Evolutionary conservation across 192 early-diverging fungal genomes (phyloP).

Genomic region (Coemansia sp.): DNA sequence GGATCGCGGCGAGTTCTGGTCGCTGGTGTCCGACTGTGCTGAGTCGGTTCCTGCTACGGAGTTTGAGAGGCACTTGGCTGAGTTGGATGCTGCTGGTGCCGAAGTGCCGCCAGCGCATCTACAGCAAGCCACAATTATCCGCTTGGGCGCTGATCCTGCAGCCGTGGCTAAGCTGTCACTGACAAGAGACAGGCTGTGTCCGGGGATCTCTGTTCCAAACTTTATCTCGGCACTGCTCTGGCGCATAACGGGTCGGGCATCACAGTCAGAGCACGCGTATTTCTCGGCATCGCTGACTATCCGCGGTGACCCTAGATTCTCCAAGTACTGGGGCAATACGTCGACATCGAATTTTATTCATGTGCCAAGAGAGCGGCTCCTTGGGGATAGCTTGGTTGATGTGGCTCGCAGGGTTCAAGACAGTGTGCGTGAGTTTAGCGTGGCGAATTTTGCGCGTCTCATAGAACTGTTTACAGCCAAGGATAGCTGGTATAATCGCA

Average conservation of each 20-base stretch:
- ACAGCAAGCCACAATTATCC: not conserved
- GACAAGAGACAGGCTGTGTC: not conserved
- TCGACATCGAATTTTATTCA: slow-evolving; percentile 14
- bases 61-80: slow-evolving; percentile 14
- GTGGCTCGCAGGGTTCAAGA: slow-evolving; percentile 8
- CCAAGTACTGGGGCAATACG: slow-evolving; percentile 24
- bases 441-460: slow-evolving; percentile 13
- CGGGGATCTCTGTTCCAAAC: slow-evolving; percentile 9
- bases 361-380: not conserved
- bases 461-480: not conserved
- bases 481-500: not conserved
- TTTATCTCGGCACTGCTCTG: slow-evolving; percentile 25
- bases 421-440: not conserved
- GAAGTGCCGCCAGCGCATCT: no score
- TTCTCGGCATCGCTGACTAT: slow-evolving; percentile 16
- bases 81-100: not conserved
- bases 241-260: not conserved
- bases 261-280: slow-evolving; percentile 7
- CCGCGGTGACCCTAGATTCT: slow-evolving; percentile 3
- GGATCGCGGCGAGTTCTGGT: slow-evolving; percentile 19
- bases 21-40: not conserved
- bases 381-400: not conserved
- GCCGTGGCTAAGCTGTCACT: not conserved
- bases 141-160: not conserved
- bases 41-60: not conserved